Conservation (phyloP, 108 stramenopile species). For the Bacterosira constricta region DNA sequence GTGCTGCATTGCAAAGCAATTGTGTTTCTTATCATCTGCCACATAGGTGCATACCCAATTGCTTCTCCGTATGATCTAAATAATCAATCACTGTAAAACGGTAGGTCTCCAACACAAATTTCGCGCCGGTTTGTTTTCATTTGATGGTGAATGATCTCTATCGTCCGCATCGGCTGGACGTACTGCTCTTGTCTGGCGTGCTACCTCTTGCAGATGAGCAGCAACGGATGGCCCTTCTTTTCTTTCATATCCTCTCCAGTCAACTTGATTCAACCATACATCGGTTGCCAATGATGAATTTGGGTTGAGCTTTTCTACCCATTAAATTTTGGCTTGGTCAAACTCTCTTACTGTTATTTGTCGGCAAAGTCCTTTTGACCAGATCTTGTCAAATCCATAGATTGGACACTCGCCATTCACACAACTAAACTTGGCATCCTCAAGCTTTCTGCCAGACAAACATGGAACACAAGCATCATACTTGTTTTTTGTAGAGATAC, state of each 20-base stretch:
- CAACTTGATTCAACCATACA: neutral
- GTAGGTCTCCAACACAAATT: neutral
- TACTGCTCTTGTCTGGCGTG: neutral
- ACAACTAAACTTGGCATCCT: conserved; percentile 2
- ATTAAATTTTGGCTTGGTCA: no score
- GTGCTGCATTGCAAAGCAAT: conserved; percentile 2
- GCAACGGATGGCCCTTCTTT: neutral
- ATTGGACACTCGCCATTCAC: neutral
- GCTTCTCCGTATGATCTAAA: neutral
- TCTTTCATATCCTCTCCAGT: neutral
- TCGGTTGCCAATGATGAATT: neutral
- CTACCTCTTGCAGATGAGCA: neutral
- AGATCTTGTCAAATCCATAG: conserved; percentile 8
- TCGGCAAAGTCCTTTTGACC: neutral
- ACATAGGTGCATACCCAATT: neutral
- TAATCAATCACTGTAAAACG: neutral
- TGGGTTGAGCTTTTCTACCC: neutral
- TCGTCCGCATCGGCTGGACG: neutral
- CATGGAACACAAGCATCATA: conserved; percentile 1
- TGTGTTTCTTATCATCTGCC: conserved; percentile 3
- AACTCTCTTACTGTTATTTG: no score
- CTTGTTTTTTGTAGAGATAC: neutral
- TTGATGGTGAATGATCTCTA: neutral
- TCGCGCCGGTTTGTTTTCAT: neutral
- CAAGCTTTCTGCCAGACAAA: neutral